Evolutionary conservation across 805 yeast genomes (phyloP).

Genomic region (Starmerella ratchasimensis): DNA sequence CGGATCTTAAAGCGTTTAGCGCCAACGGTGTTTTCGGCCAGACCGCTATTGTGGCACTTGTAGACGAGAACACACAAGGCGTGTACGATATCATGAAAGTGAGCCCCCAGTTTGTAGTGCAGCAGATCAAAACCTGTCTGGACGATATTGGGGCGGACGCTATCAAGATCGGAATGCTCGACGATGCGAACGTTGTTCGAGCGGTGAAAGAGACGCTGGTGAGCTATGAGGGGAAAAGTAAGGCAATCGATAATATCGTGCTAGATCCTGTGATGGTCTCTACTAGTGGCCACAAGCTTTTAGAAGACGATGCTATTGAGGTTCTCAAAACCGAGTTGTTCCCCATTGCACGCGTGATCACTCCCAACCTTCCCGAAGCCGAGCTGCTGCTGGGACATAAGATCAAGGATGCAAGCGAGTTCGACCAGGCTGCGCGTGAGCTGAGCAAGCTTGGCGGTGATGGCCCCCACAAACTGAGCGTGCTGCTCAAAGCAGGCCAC

Average conservation of each 20-base stretch:
- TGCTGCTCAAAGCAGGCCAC: constrained; percentile 76
- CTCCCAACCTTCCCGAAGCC: constrained; percentile 71
- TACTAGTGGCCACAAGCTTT: constrained; percentile 56
- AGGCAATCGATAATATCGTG: constrained; percentile 23
- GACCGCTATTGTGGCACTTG: constrained; percentile 65
- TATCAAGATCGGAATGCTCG: constrained; percentile 67
- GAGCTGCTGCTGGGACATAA: constrained; percentile 15
- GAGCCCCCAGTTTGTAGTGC: constrained; percentile 29
- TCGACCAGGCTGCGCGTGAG: constrained; percentile 15
- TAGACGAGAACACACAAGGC: constrained; percentile 55
- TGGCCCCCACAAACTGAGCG: constrained; percentile 16
- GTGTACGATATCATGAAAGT: constrained; percentile 16
- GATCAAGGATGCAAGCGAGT: constrained; percentile 8
- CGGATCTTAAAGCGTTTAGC: constrained; percentile 67
- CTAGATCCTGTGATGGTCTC: constrained; percentile 79
- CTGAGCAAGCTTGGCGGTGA: constrained; percentile 18
- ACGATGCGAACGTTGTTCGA: constrained; percentile 38
- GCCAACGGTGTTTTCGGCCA: constrained; percentile 64
- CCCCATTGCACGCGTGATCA: constrained; percentile 43
- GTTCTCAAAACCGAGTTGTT: constrained; percentile 34
- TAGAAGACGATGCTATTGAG: constrained; percentile 35
- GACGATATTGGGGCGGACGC: constrained; percentile 50
- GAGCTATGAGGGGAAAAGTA: constrained; percentile 4
- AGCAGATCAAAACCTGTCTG: constrained; percentile 40
- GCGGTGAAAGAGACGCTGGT: constrained; percentile 28